Evolutionary conservation across 2,329 filamentous ascomycete species (phyloP).

Genomic region (Phyllosticta capitalensis): DNA sequence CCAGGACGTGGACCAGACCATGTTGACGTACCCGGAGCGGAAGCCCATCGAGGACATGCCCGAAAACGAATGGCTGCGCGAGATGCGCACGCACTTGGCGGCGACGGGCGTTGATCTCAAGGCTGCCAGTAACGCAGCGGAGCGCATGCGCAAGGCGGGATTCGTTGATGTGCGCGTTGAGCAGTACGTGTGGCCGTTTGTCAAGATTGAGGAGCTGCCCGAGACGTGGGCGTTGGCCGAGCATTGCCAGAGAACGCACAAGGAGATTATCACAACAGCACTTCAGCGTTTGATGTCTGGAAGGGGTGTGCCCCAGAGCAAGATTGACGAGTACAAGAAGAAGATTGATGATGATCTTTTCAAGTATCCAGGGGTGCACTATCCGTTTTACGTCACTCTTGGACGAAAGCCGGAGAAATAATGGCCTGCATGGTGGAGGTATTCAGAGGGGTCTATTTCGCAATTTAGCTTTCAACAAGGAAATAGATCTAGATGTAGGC

Average conservation of each 20-base stretch:
- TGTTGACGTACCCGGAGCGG: not conserved
- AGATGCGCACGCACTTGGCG: not conserved
- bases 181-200: not conserved
- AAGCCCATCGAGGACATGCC: not conserved
- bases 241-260: not conserved
- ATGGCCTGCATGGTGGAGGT: not conserved
- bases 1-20: constrained; percentile 16
- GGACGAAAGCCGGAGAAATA: not conserved
- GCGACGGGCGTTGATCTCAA: not conserved
- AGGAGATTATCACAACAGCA: not conserved
- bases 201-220: not conserved
- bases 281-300: not conserved
- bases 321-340: not conserved
- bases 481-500: not conserved
- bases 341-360: not conserved
- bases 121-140: not conserved
- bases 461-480: not conserved
- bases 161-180: not conserved
- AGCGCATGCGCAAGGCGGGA: not conserved
- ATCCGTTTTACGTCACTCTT: not conserved
- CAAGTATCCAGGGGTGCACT: not conserved
- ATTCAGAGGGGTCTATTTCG: not conserved
- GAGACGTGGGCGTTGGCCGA: not conserved
- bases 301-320: not conserved
- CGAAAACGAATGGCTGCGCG: not conserved